Percentiles rank a stretch among this genome's conserved stretches.
phyloP scores from a whole-genome alignment of 2,329 filamentous ascomycete genomes.

The Xylariales sp. region DNA sequence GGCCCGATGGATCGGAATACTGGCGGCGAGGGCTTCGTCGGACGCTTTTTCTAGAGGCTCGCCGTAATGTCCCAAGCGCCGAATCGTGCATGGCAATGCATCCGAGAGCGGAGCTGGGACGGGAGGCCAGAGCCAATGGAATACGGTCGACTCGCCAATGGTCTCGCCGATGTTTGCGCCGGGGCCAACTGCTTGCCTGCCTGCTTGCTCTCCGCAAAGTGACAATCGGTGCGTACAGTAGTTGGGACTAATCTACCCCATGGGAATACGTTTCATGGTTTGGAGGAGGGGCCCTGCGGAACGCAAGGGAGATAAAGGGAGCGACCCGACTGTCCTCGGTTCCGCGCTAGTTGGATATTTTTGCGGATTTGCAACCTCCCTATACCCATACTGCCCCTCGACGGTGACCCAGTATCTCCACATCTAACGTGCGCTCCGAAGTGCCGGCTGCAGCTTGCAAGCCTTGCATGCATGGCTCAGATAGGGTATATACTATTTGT shows the following conservation, averaged over 20 bases:
- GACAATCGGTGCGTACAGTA: conserved; percentile 4
- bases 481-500: background rate
- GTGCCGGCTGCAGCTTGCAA: conserved; percentile 23
- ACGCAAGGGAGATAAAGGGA: background rate
- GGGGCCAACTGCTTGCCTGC: conserved; percentile 13
- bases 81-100: conserved; percentile 23
- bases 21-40: background rate
- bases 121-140: conserved; percentile 18
- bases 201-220: conserved; percentile 24
- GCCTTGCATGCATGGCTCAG: conserved; percentile 12
- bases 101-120: conserved; percentile 30
- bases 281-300: conserved; percentile 1
- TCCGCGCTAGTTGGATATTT: background rate
- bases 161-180: background rate
- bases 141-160: background rate
- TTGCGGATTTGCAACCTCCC: background rate
- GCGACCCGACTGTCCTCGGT: background rate
- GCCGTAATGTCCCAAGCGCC: background rate
- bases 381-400: too few relatives aligned
- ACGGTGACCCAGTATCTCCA: conserved; percentile 1
- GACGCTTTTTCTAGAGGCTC: conserved; percentile 4
- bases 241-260: conserved; percentile 17
- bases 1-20: background rate
- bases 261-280: conserved; percentile 10
- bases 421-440: conserved; percentile 16